These are phyloP conservation scores for Avena eriantha DNA, from an alignment of 176 grass and related monocot species.

Conservation along the genomic window DNA sequence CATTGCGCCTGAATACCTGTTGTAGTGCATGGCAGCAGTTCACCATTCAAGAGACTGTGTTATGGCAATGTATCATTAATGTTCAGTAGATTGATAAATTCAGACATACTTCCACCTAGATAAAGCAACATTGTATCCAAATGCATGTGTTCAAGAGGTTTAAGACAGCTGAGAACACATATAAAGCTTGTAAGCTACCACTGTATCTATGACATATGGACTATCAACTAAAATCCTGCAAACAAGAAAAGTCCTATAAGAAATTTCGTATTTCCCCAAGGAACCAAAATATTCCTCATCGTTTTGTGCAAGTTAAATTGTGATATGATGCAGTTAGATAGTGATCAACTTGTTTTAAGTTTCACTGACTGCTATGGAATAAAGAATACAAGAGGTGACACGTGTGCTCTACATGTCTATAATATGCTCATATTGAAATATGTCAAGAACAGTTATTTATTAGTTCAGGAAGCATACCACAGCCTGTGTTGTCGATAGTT, in stretches of 20 bases:
- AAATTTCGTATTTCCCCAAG: not conserved
- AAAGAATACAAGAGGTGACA: constrained; percentile 27
- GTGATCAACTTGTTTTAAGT: not conserved
- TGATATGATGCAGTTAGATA: not conserved
- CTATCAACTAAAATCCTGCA: constrained; percentile 27
- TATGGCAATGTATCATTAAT: constrained; percentile 11
- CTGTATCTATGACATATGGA: not conserved
- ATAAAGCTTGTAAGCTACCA: not conserved
- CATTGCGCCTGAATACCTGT: constrained; percentile 1
- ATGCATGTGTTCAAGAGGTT: not conserved
- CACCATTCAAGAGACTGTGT: constrained; percentile 8
- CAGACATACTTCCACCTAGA: constrained; percentile 1
- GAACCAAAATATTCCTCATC: not conserved
- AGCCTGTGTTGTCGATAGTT: constrained; percentile 28
- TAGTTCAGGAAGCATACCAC: constrained; percentile 54
- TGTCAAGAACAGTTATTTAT: constrained; percentile 7
- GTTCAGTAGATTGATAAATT: constrained; percentile 18
- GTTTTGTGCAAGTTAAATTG: not conserved
- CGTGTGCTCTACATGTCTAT: not conserved
- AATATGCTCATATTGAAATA: constrained; percentile 11
- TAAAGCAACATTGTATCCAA: not conserved
- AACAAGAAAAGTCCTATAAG: not conserved
- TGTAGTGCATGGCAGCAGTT: constrained; percentile 14
- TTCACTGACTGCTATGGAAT: constrained; percentile 17
- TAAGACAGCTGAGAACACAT: not conserved